Conservation (phyloP, 106 monocot species). For the Dendrobium chrysotoxum region DNA sequence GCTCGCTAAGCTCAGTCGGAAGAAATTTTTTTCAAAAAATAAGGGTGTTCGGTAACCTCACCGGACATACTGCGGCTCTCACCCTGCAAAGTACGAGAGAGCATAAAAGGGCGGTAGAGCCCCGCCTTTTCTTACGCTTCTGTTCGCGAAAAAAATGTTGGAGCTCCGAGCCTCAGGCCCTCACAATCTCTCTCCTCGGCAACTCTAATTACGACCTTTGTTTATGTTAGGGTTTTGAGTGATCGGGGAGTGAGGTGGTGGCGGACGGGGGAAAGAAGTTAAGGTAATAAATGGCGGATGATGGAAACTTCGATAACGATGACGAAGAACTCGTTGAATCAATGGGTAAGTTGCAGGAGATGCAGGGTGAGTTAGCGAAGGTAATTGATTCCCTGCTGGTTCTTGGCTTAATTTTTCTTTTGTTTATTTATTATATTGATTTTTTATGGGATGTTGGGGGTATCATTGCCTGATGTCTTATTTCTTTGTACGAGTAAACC, state of each 20-base stretch:
- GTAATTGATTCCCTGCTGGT: background rate
- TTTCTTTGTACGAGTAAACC: background rate
- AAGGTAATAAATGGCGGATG: background rate
- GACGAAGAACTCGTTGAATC: background rate
- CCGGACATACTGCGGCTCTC: no score
- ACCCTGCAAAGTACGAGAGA: no score
- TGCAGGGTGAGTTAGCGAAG: background rate
- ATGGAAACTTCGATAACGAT: background rate
- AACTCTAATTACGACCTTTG: no score
- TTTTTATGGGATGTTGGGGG: background rate
- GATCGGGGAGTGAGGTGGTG: background rate
- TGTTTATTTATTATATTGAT: background rate
- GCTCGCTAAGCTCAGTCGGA: no score
- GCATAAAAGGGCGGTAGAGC: no score
- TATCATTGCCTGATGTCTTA: background rate
- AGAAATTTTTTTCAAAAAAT: no score
- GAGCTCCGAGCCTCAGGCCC: no score
- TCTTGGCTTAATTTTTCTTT: background rate
- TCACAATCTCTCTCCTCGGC: no score
- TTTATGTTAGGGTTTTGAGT: no score
- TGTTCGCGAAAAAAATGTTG: no score
- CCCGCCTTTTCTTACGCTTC: no score
- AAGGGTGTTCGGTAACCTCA: no score
- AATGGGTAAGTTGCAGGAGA: background rate
- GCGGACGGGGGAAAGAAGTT: background rate